A percentile compares a stretch with the other conserved stretches of the same genome.
These are phyloP conservation scores for Rubia yunnanensis DNA, from an alignment of 257 asterid species.

Conservation along the genomic window DNA sequence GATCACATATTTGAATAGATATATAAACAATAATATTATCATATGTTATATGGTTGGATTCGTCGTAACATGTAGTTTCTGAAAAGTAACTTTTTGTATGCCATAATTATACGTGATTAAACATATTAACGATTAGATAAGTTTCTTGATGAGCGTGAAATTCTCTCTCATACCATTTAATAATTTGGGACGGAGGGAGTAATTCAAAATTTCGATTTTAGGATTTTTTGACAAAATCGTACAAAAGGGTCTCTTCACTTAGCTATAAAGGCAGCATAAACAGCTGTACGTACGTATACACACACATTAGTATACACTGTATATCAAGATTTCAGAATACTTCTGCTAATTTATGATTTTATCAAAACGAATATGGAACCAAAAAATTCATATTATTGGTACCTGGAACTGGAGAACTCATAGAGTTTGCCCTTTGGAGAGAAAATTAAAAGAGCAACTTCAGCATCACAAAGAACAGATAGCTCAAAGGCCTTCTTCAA, in stretches of 20 bases:
- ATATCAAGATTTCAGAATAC: background rate
- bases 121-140: no score
- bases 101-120: no score
- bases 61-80: no score
- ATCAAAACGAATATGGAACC: background rate
- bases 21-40: no score
- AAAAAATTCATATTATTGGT: background rate
- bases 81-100: no score
- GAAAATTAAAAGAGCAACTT: constrained; percentile 45
- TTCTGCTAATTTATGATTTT: background rate
- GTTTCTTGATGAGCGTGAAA: no score
- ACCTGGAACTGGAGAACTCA: constrained; percentile 57
- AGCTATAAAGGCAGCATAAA: background rate
- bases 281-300: background rate
- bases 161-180: no score
- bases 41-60: no score
- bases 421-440: constrained; percentile 43
- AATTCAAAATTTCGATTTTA: background rate
- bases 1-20: no score
- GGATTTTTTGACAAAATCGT: background rate
- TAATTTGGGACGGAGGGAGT: no score
- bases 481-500: constrained; percentile 58
- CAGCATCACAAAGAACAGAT: constrained; percentile 64
- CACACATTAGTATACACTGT: background rate
- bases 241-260: constrained; percentile 3